Base-by-base conservation (phyloP, 2,329 filamentous ascomycete genomes). In the Chaetothyriales sp. region DNA sequence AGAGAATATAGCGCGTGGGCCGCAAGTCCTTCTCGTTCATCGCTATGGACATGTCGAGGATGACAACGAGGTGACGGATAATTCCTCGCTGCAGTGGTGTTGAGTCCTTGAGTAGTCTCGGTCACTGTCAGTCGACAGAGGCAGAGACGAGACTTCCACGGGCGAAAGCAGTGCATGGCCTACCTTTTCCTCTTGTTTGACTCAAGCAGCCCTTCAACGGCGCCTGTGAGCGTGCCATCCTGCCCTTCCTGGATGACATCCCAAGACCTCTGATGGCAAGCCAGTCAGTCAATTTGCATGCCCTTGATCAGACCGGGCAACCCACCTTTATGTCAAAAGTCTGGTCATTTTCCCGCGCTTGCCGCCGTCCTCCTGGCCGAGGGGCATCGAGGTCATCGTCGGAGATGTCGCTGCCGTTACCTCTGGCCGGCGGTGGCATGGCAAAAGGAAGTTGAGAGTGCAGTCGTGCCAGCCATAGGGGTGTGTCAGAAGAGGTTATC, bases 21-120 rank as follows among this genome's bases (percentile, higher is more conserved):
- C 92, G 79, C 58, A 96, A 75, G 64, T 98, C 92, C 68, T 96
- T 96, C 67, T 96, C 89, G 4, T 80, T 70, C 92, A 98, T 98
- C 48, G 90, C 86, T 57, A 86, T 83, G 19, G 86, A 94, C 68
- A 96, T 83, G 67, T 98, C 92, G 32, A 98, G 71, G 42, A 96
- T 82, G 19, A 98, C 74, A 51, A 96, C 81, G 47, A 96, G 71
- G 68, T 98, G 90, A n/a, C 92, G 83, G 67, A 98, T 98, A 62
- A 98, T 98, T 55, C 92, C 92, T 60, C 92, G 80, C 69, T 98
- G 92, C 50, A 98, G 73, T 10, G 92, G 92, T 46, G 90, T 96
- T 25, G 92, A 96, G 65, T 98, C 92, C 66, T 87, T 85, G 54
- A 94, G 75, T 54, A 96, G 71, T 60, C 89, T 86, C 59, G 68